Percentiles rank a stretch among this genome's conserved stretches.
These are phyloP conservation scores for Ramaria sp. DNA, from an alignment of 768 basidiomycete species.

Conservation along the genomic window DNA sequence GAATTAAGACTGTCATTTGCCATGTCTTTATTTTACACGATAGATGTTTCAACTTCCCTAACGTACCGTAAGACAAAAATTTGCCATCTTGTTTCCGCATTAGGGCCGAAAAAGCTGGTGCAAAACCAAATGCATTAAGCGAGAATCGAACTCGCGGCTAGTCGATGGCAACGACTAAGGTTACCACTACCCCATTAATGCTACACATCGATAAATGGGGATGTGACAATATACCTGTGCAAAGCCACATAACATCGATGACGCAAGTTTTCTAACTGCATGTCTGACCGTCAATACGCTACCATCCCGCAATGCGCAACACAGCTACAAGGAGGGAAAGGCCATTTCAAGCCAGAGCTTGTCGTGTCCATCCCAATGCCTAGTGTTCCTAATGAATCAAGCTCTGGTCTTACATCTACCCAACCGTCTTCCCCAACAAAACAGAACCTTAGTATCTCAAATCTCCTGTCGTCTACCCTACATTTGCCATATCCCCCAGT, in stretches of 20 bases:
- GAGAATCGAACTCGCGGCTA: slow-evolving; percentile 10
- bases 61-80: too few relatives aligned
- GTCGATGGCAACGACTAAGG: slow-evolving; percentile 13
- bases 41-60: too few relatives aligned
- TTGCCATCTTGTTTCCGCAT: too few relatives aligned
- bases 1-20: too few relatives aligned
- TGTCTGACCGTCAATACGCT: slow-evolving; percentile 14
- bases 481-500: slow-evolving; percentile 4
- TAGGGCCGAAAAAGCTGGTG: background rate
- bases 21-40: too few relatives aligned
- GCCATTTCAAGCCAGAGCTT: slow-evolving; percentile 16
- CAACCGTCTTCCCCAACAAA: slow-evolving; percentile 6
- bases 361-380: slow-evolving; percentile 19
- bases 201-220: too few relatives aligned
- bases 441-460: slow-evolving; percentile 6
- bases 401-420: slow-evolving; percentile 6
- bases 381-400: slow-evolving; percentile 4
- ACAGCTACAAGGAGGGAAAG: slow-evolving; percentile 13
- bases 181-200: slow-evolving; percentile 15
- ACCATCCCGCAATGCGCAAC: slow-evolving; percentile 30
- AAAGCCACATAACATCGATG: too few relatives aligned
- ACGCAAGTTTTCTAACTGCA: too few relatives aligned
- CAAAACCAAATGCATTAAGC: slow-evolving; percentile 7
- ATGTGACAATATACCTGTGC: too few relatives aligned
- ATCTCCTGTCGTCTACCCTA: slow-evolving; percentile 9